These are phyloP conservation scores for Calonectria multiphialidica DNA, from an alignment of 2,329 filamentous ascomycete genomes.

Conservation along the genomic window DNA sequence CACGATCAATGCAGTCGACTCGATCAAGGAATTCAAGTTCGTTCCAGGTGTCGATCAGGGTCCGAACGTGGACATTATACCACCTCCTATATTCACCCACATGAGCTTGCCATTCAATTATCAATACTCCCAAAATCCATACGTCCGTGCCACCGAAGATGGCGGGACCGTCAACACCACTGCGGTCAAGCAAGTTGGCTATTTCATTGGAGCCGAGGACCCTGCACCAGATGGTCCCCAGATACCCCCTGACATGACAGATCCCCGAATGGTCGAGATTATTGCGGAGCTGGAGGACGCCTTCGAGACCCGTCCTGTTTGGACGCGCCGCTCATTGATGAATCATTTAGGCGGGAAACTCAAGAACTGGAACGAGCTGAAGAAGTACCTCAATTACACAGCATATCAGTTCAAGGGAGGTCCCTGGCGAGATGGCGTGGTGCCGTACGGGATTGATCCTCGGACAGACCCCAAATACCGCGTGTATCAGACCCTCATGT, in stretches of 20 bases:
- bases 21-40: conserved; percentile 73
- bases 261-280: conserved; percentile 72
- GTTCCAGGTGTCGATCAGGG: conserved; percentile 70
- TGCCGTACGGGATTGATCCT: conserved; percentile 89
- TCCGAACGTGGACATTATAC: conserved; percentile 77
- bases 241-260: conserved; percentile 68
- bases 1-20: conserved; percentile 53
- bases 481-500: conserved; percentile 89
- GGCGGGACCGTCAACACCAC: conserved; percentile 70
- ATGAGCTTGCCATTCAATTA: conserved; percentile 81
- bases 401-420: conserved; percentile 95
- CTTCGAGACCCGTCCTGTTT: conserved; percentile 82
- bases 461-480: conserved; percentile 81
- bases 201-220: conserved; percentile 72
- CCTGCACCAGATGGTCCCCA: conserved; percentile 73
- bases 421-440: conserved; percentile 89
- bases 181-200: conserved; percentile 68
- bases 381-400: conserved; percentile 83
- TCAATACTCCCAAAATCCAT: conserved; percentile 88
- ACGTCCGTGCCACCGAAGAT: conserved; percentile 72
- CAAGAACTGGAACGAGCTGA: conserved; percentile 70
- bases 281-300: conserved; percentile 73
- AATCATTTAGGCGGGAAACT: conserved; percentile 73
- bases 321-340: conserved; percentile 85
- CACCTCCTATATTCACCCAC: conserved; percentile 83